These are phyloP conservation scores for Ichthyophthirius multifiliis DNA, from an alignment of 169 alveolate species.

Conservation along the genomic window DNA sequence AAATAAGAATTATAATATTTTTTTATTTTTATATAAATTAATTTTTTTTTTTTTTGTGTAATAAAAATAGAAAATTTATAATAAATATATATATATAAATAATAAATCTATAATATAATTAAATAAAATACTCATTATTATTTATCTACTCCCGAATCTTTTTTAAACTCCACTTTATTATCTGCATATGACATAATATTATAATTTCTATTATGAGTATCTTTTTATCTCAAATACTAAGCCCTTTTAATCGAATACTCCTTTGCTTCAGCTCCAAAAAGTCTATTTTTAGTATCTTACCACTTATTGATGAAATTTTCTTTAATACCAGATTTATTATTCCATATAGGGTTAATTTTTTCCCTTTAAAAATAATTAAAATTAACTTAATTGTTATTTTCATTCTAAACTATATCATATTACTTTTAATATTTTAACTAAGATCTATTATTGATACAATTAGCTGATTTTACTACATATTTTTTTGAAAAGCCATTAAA, in stretches of 20 bases:
- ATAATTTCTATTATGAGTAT: not conserved
- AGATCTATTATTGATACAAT: not conserved
- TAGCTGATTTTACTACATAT: not conserved
- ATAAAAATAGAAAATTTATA: too few relatives aligned
- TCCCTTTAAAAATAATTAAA: not conserved
- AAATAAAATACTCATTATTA: too few relatives aligned
- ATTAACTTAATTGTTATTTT: not conserved
- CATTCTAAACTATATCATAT: not conserved
- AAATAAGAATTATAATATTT: too few relatives aligned
- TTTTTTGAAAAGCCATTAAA: too few relatives aligned
- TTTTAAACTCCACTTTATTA: not conserved
- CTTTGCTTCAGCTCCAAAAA: conserved; percentile 2
- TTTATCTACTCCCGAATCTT: not conserved
- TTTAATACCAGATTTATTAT: not conserved
- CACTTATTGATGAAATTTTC: not conserved
- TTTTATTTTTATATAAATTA: too few relatives aligned
- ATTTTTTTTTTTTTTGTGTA: too few relatives aligned
- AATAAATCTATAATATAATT: too few relatives aligned
- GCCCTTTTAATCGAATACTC: not conserved
- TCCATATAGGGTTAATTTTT: not conserved
- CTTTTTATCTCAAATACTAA: not conserved
- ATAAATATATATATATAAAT: too few relatives aligned
- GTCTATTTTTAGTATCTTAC: not conserved
- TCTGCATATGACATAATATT: not conserved
- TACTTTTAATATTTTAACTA: not conserved